Percentiles rank a stretch among this genome's conserved stretches.
Conservation (phyloP, 148 eudicot genomes). For the Rhododendron williamsianum region DNA sequence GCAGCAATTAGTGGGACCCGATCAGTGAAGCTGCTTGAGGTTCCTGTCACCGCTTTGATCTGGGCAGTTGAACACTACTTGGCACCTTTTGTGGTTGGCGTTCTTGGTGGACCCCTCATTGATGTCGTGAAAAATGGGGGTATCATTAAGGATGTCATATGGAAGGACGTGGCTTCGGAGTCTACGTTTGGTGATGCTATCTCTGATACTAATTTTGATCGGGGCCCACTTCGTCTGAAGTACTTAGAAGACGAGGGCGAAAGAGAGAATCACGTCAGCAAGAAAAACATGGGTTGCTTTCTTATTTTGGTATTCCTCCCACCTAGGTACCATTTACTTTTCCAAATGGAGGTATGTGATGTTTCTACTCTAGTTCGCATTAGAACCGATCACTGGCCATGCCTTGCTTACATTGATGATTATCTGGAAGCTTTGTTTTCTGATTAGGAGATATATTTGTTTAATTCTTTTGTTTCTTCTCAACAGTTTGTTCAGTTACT, state of each 20-base stretch:
- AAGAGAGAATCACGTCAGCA: slow-evolving; percentile 27
- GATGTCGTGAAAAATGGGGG: slow-evolving; percentile 60
- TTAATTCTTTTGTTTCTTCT: background rate
- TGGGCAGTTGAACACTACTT: slow-evolving; percentile 56
- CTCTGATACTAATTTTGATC: slow-evolving; percentile 21
- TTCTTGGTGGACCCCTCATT: slow-evolving; percentile 69
- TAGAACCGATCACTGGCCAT: slow-evolving; percentile 98
- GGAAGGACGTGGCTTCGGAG: slow-evolving; percentile 42
- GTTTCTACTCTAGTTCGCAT: slow-evolving; percentile 75
- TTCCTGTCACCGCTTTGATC: slow-evolving; percentile 53
- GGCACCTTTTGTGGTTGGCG: slow-evolving; percentile 73
- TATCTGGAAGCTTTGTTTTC: slow-evolving; percentile 83
- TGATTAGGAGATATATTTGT: slow-evolving; percentile 7
- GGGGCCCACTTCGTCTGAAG: slow-evolving; percentile 66
- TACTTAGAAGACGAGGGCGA: slow-evolving; percentile 53
- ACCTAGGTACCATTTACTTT: slow-evolving; percentile 85
- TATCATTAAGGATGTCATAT: slow-evolving; percentile 40
- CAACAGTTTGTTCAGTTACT: background rate
- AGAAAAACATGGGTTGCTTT: slow-evolving; percentile 62
- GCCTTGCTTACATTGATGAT: slow-evolving; percentile 91
- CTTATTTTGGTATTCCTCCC: slow-evolving; percentile 85
- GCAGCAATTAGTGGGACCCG: slow-evolving; percentile 76
- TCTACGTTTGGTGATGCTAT: slow-evolving; percentile 25
- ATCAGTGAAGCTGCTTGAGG: slow-evolving; percentile 85
- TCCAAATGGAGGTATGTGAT: slow-evolving; percentile 79